Evolutionary conservation across 2,329 filamentous ascomycete genomes (phyloP).

Genomic region (Nigrospora osmanthi): DNA sequence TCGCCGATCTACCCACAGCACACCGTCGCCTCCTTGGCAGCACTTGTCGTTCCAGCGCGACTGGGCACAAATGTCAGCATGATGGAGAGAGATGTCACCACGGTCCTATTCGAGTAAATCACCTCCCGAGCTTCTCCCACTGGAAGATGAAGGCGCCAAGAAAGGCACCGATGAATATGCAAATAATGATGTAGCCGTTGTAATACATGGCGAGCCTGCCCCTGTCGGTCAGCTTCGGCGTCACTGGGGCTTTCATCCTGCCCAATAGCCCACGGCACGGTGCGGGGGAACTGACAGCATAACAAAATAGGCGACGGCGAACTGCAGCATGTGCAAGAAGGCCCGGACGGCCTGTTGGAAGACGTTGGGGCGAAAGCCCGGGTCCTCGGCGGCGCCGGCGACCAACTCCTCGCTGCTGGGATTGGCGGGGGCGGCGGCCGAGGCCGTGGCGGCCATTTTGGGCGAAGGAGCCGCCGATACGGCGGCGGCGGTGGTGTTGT

Average conservation of each 20-base stretch:
- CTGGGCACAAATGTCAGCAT: too few relatives aligned
- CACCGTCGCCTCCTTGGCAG: conserved; percentile 5
- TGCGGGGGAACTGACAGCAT: conserved; percentile 45
- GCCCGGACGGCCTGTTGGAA: conserved; percentile 61
- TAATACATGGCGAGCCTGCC: conserved; percentile 43
- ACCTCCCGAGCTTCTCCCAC: conserved; percentile 47
- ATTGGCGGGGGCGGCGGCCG: background rate
- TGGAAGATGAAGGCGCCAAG: conserved; percentile 67
- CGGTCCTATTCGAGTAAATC: background rate
- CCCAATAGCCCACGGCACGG: too few relatives aligned
- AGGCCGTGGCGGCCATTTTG: too few relatives aligned
- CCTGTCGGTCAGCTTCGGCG: too few relatives aligned
- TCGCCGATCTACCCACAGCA: conserved; percentile 6
- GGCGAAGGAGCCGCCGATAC: too few relatives aligned
- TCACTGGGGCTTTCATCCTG: background rate
- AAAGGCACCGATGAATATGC: conserved; percentile 70
- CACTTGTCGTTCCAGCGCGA: background rate
- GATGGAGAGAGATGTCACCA: too few relatives aligned
- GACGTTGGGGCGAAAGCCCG: conserved; percentile 47
- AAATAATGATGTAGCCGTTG: conserved; percentile 72
- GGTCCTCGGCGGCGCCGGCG: background rate
- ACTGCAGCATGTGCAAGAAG: conserved; percentile 61
- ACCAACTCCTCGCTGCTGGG: background rate
- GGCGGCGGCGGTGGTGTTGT: too few relatives aligned
- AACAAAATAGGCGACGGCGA: conserved; percentile 70